Evolutionary conservation across 805 yeast genomes (phyloP).

Genomic region (Komagataella pseudopastoris): DNA sequence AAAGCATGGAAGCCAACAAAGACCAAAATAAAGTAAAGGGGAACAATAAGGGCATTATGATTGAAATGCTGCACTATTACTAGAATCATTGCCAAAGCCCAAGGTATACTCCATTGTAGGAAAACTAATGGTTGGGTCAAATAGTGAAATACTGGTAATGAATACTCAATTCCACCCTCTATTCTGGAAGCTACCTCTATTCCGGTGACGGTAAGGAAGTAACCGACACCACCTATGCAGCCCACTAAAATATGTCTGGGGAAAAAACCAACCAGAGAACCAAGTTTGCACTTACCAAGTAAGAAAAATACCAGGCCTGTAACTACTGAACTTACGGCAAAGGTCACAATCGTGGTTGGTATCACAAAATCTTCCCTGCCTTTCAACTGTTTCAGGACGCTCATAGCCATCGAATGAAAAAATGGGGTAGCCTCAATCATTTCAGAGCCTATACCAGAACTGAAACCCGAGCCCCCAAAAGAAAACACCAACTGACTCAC

Average conservation of each 20-base stretch:
- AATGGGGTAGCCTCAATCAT: constrained; percentile 99
- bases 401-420: constrained; percentile 86
- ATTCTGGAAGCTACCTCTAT: constrained; percentile 80
- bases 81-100: constrained; percentile 45
- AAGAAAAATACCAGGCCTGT: constrained; percentile 74
- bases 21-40: constrained; percentile 63
- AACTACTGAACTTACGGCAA: constrained; percentile 67
- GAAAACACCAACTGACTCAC: constrained; percentile 82
- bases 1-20: constrained; percentile 58
- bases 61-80: constrained; percentile 45
- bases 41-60: constrained; percentile 62
- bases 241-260: constrained; percentile 95
- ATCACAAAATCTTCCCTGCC: constrained; percentile 34
- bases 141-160: constrained; percentile 36
- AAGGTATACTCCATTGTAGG: constrained; percentile 61
- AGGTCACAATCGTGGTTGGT: constrained; percentile 80
- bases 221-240: constrained; percentile 97
- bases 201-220: constrained; percentile 81
- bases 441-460: constrained; percentile 89
- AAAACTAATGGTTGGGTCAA: constrained; percentile 30
- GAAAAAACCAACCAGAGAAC: constrained; percentile 85
- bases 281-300: constrained; percentile 70
- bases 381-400: constrained; percentile 42
- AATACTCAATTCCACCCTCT: constrained; percentile 60
- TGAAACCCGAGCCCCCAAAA: constrained; percentile 81